Base-by-base conservation (phyloP, 2,329 filamentous ascomycete genomes). In the Beauveria sp. region DNA sequence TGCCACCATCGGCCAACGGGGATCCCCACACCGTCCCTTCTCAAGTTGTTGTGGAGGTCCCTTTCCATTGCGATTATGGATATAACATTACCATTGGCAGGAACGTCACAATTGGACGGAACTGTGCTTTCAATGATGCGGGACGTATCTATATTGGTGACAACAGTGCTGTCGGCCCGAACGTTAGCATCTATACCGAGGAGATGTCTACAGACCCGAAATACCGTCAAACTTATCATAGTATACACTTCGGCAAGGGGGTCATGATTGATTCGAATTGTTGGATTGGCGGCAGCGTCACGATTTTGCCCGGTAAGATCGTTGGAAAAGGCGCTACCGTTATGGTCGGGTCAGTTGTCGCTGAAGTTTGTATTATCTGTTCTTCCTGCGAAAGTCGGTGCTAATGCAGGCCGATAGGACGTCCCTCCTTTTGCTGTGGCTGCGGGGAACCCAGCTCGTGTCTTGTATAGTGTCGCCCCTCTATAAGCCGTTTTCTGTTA, bases 11-110 rank as follows among this genome's bases (percentile, higher is more conserved):
- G 51, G 76, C 82, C 10, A 72, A 82, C 59, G 80, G 79, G 46
- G 80, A 83, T 67, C 70, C 77, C 60, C 90, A 84, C 61, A 83
- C 80, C 26, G 83, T 95, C 5, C 91, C 91, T n/a, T 83, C 86
- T 16, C 85, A 88, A 61, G 88, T 90, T 7, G 80, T 88, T 48
- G 88, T 98, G 28, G 91, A 96, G 69, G 86, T 89, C 3, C 93
- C 93, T 0, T 98, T 99, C 73, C 88, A 82, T 53, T 97, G 93
- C 72, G 92, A 97, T 69, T 97, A 97, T 70, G 95, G 95, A 1
- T 98, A 96, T 77, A 98, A 98, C 73, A 89, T 98, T 68, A 83
- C 84, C 51, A 89, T 98, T 67, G 92, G 90, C 18, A 88, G 93
- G 67, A 88, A 95, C 66, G 90, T 96, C 3, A 83, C 88, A 60